These are phyloP conservation scores for Cyphellophora europaea DNA, from an alignment of 2,329 filamentous ascomycete genomes.

Conservation along the genomic window DNA sequence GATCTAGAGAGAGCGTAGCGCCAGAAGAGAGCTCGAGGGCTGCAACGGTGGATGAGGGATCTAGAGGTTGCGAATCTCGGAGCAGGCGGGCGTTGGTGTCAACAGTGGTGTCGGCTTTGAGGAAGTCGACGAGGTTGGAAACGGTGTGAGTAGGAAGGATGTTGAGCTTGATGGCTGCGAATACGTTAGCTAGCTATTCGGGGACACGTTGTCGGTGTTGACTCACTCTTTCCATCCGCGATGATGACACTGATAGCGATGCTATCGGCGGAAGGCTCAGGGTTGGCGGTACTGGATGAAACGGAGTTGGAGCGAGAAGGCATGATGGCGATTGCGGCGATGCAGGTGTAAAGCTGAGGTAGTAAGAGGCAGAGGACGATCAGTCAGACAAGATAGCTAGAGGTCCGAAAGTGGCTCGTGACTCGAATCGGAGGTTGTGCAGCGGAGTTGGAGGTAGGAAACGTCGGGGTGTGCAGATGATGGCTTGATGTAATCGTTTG, in stretches of 20 bases:
- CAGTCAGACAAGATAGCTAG: neutral
- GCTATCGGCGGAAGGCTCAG: conserved; percentile 39
- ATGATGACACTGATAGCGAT: conserved; percentile 56
- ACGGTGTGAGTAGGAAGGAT: conserved; percentile 46
- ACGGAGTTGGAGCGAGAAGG: conserved; percentile 14
- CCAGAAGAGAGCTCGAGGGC: conserved; percentile 17
- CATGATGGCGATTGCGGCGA: conserved; percentile 7
- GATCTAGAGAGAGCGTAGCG: conserved; percentile 27
- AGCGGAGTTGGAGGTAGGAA: no score
- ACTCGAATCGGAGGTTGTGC: no score
- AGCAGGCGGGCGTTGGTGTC: conserved; percentile 45
- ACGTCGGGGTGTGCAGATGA: no score
- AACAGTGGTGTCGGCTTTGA: conserved; percentile 48
- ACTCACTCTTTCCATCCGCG: conserved; percentile 48
- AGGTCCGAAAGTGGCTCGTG: no score
- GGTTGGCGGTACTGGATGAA: conserved; percentile 19
- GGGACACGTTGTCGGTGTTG: conserved; percentile 5
- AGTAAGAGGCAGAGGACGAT: neutral
- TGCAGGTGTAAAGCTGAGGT: conserved; percentile 2
- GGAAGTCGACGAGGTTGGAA: conserved; percentile 45
- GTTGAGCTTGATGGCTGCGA: conserved; percentile 46
- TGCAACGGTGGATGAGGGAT: conserved; percentile 17
- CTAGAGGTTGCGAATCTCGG: conserved; percentile 49
- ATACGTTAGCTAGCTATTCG: conserved; percentile 16
- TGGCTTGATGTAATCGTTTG: no score